phyloP scores from a whole-genome alignment of 2,329 filamentous ascomycete species.

The Trichoderma sp. region DNA sequence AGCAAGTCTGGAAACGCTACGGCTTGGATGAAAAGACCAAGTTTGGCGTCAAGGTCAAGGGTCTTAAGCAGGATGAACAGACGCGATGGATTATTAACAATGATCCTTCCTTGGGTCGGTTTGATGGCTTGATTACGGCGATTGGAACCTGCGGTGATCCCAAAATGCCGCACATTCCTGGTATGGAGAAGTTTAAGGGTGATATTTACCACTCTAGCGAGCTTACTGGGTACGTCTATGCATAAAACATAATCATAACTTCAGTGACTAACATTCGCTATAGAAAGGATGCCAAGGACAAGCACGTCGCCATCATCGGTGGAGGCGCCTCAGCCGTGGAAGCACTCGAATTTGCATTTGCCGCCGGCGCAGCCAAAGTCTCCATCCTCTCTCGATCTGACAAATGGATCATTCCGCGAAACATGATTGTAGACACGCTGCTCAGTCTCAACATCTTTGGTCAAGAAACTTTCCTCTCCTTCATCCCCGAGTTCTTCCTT shows the following conservation, averaged over 20 bases:
- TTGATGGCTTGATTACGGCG: constrained; percentile 78
- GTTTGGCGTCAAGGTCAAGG: constrained; percentile 71
- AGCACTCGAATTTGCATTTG: constrained; percentile 76
- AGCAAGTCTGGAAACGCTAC: constrained; percentile 74
- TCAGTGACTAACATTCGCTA: constrained; percentile 28
- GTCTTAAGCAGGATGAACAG: constrained; percentile 68
- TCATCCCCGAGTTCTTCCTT: constrained; percentile 76
- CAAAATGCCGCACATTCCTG: constrained; percentile 71
- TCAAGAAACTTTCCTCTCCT: constrained; percentile 73
- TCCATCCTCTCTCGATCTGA: constrained; percentile 77
- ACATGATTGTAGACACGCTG: constrained; percentile 72
- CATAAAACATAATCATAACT: neutral
- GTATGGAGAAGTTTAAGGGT: constrained; percentile 73
- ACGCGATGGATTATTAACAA: constrained; percentile 85
- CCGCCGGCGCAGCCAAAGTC: constrained; percentile 67
- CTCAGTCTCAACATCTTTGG: constrained; percentile 80
- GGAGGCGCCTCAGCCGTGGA: constrained; percentile 83
- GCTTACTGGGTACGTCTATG: constrained; percentile 60
- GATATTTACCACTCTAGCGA: constrained; percentile 75
- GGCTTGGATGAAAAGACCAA: constrained; percentile 70
- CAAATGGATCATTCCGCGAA: constrained; percentile 87
- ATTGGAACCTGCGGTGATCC: constrained; percentile 80
- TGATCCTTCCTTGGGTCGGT: constrained; percentile 68
- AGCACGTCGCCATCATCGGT: constrained; percentile 76
- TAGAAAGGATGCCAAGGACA: constrained; percentile 70